Conservation (phyloP, 768 basidiomycete genomes). For the Obba rivulosa region DNA sequence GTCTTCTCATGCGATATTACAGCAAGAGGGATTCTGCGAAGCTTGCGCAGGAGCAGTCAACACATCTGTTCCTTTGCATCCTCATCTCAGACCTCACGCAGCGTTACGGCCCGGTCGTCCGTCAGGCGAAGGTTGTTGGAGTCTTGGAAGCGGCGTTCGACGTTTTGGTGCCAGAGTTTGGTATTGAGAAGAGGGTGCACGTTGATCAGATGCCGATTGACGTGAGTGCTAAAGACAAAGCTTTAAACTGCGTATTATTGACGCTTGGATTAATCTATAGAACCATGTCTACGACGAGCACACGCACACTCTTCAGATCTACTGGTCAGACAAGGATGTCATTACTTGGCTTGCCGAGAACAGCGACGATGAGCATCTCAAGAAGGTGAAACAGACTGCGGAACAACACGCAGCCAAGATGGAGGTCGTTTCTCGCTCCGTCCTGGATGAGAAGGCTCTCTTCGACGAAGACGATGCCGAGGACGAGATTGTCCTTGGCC, state of each 20-base stretch:
- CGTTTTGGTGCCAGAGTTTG: constrained; percentile 93
- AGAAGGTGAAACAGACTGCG: constrained; percentile 89
- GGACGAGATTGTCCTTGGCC: constrained; percentile 77
- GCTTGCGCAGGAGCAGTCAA: constrained; percentile 94
- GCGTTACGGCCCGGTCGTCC: constrained; percentile 91
- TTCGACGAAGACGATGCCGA: constrained; percentile 87
- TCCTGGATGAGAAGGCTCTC: constrained; percentile 81
- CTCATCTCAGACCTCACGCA: constrained; percentile 92
- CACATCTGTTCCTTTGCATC: constrained; percentile 91
- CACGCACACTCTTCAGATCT: constrained; percentile 85
- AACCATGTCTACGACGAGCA: constrained; percentile 98
- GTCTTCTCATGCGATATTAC: constrained; percentile 8
- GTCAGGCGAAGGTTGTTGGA: constrained; percentile 91
- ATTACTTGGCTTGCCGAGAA: constrained; percentile 94
- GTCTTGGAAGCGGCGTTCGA: constrained; percentile 99
- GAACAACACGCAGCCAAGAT: constrained; percentile 89
- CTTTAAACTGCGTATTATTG: background rate
- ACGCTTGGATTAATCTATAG: constrained; percentile 30
- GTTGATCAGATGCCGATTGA: constrained; percentile 99
- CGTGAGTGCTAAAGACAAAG: constrained; percentile 38
- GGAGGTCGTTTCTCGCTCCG: constrained; percentile 82
- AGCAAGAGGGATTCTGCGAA: constrained; percentile 89
- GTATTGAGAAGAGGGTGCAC: constrained; percentile 98
- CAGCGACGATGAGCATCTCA: constrained; percentile 92
- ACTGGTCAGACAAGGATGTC: constrained; percentile 94